Evolutionary conservation across 2,329 filamentous ascomycete genomes (phyloP).

Genomic region (Alternaria sp.): DNA sequence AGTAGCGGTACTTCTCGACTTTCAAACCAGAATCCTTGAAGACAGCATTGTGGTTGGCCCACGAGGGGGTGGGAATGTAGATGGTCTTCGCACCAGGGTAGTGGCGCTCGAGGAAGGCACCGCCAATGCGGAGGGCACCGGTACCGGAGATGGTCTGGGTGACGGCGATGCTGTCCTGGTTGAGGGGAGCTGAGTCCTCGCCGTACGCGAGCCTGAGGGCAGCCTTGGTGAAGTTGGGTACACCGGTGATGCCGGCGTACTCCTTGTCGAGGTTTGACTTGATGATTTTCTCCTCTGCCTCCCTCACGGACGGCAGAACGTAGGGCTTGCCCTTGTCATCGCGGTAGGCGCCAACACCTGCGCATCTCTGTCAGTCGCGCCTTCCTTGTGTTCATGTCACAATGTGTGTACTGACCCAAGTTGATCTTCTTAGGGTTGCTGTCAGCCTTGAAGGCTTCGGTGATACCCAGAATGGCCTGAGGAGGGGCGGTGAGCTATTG

Average conservation of each 20-base stretch:
- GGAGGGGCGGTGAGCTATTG: slow-evolving; percentile 30
- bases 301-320: slow-evolving; percentile 90
- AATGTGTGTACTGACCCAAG: slow-evolving; percentile 68
- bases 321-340: slow-evolving; percentile 98
- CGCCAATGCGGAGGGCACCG: slow-evolving; percentile 92
- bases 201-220: slow-evolving; percentile 93
- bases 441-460: slow-evolving; percentile 99
- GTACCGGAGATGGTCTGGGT: slow-evolving; percentile 99
- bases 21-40: slow-evolving; percentile 92
- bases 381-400: background rate
- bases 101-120: slow-evolving; percentile 89
- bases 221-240: slow-evolving; percentile 91
- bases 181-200: slow-evolving; percentile 76
- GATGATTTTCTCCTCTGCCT: slow-evolving; percentile 88
- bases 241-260: slow-evolving; percentile 96
- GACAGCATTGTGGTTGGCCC: slow-evolving; percentile 98
- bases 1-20: slow-evolving; percentile 97
- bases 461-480: slow-evolving; percentile 87
- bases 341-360: slow-evolving; percentile 95
- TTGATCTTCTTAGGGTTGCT: slow-evolving; percentile 96
- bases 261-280: slow-evolving; percentile 87
- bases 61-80: slow-evolving; percentile 94
- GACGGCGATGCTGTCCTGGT: slow-evolving; percentile 80
- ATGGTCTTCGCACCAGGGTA: slow-evolving; percentile 93
- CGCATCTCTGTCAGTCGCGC: slow-evolving; percentile 28